Conservation (phyloP, 371 early-diverging fungal species). For the Mortierella sp. region DNA sequence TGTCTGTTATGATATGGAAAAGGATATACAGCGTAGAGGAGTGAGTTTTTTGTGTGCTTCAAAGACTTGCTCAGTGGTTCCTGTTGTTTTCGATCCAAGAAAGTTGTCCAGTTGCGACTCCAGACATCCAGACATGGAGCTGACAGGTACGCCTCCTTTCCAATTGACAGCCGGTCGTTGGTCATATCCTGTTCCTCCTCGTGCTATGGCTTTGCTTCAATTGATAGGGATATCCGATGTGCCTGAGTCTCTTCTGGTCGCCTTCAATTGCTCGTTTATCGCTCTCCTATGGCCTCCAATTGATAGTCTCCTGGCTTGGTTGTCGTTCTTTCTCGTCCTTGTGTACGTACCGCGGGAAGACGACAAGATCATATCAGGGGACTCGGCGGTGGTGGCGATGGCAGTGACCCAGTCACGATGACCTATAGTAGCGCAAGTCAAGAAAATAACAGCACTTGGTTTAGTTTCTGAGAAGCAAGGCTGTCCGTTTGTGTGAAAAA, state of each 20-base stretch:
- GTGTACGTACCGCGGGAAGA: slow-evolving; percentile 87
- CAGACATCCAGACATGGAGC: background rate
- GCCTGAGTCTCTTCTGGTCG: background rate
- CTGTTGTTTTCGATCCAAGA: background rate
- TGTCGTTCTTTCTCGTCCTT: background rate
- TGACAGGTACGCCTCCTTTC: background rate
- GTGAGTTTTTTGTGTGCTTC: background rate
- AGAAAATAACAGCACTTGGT: background rate
- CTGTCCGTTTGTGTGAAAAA: background rate
- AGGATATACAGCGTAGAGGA: background rate
- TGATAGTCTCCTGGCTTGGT: background rate
- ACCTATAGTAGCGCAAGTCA: slow-evolving; percentile 60
- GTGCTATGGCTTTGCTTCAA: background rate
- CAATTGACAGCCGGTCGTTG: background rate
- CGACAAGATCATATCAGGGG: slow-evolving; percentile 93
- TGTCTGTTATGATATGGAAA: slow-evolving; percentile 71
- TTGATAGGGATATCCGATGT: background rate
- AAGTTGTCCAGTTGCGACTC: background rate
- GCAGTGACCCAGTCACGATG: slow-evolving; percentile 93
- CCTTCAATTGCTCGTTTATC: background rate
- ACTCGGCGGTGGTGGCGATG: slow-evolving; percentile 93
- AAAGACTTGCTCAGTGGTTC: background rate
- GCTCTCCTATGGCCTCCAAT: too few species aligned
- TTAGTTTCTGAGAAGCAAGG: slow-evolving; percentile 10
- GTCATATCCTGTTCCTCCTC: background rate